phyloP scores from a whole-genome alignment of 768 basidiomycete genomes.

The Macrolepiota fuliginosa region DNA sequence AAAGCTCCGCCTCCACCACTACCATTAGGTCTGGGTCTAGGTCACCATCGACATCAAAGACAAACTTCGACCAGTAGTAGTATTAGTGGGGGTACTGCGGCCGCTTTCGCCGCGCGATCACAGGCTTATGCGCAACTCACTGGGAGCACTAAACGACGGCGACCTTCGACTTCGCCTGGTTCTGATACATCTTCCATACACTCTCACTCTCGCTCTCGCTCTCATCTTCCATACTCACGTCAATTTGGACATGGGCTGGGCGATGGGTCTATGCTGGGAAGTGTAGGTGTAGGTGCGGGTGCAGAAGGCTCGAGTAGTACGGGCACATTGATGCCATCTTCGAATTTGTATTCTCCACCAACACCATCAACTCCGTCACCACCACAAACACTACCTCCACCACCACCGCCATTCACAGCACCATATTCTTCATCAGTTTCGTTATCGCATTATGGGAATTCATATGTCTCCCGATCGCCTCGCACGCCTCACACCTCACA shows the following conservation, averaged over 20 bases:
- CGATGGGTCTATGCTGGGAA: not conserved
- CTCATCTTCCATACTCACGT: not conserved
- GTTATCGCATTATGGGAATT: slow-evolving; percentile 11
- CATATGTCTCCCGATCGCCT: not conserved
- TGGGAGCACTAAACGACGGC: slow-evolving; percentile 6
- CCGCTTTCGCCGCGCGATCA: slow-evolving; percentile 6
- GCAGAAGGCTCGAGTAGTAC: not conserved
- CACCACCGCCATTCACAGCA: not conserved
- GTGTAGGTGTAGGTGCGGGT: not conserved
- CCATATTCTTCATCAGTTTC: slow-evolving; percentile 10
- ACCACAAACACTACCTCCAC: not conserved
- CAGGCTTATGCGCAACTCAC: slow-evolving; percentile 12
- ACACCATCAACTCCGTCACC: not conserved
- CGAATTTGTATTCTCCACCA: not conserved
- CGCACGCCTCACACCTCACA: not conserved
- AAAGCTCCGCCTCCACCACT: not conserved
- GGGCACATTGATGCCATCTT: not conserved
- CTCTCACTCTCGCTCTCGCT: not conserved
- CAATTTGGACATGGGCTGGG: not conserved
- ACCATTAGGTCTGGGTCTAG: no score
- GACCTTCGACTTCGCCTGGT: slow-evolving; percentile 12
- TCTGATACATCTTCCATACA: slow-evolving; percentile 6
- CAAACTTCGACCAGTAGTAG: slow-evolving; percentile 6
- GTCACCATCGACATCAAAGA: slow-evolving; percentile 7
- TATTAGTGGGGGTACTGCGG: slow-evolving; percentile 5